A percentile compares a stretch with the other conserved stretches of the same genome.
Conservation (phyloP, 495 filamentous ascomycete genomes). For the Astrocystis sublimbata region DNA sequence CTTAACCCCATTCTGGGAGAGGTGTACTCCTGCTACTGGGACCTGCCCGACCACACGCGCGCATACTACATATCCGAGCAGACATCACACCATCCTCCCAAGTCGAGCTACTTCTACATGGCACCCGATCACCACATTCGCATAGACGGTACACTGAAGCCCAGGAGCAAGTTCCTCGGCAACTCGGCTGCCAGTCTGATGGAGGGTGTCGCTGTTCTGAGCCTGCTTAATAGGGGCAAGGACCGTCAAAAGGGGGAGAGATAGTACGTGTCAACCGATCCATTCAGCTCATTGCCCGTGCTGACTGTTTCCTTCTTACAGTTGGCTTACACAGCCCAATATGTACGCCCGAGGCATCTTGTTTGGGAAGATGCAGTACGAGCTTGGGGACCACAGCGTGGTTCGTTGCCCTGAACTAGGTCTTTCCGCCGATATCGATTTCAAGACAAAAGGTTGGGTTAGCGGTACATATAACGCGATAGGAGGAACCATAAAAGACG, state of each 20-base stretch:
- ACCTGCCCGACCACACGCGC: slow-evolving; percentile 79
- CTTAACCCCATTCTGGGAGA: slow-evolving; percentile 97
- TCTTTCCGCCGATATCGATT: slow-evolving; percentile 90
- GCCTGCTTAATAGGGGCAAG: slow-evolving; percentile 73
- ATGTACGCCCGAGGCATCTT: slow-evolving; percentile 99
- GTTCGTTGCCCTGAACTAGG: slow-evolving; percentile 88
- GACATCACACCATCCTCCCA: slow-evolving; percentile 96
- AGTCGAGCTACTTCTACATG: slow-evolving; percentile 99
- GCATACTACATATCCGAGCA: slow-evolving; percentile 98
- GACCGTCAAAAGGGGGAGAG: slow-evolving; percentile 68
- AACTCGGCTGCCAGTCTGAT: slow-evolving; percentile 98
- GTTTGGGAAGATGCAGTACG: slow-evolving; percentile 99
- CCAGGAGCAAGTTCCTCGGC: slow-evolving; percentile 92
- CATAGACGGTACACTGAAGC: slow-evolving; percentile 94
- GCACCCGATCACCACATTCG: slow-evolving; percentile 91
- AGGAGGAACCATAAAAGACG: slow-evolving; percentile 88
- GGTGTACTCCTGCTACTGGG: slow-evolving; percentile 93
- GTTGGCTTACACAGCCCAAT: slow-evolving; percentile 84
- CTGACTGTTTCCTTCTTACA: slow-evolving; percentile 17
- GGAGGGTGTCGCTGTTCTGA: slow-evolving; percentile 90
- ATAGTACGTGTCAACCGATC: slow-evolving; percentile 66
- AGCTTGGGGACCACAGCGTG: slow-evolving; percentile 94
- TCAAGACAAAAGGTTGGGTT: slow-evolving; percentile 98
- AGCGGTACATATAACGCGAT: slow-evolving; percentile 96
- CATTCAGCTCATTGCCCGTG: background rate